Percentiles rank a stretch among this genome's conserved stretches.
phyloP scores from a whole-genome alignment of 2,329 filamentous ascomycete genomes.

The Trichoderma harzianum region DNA sequence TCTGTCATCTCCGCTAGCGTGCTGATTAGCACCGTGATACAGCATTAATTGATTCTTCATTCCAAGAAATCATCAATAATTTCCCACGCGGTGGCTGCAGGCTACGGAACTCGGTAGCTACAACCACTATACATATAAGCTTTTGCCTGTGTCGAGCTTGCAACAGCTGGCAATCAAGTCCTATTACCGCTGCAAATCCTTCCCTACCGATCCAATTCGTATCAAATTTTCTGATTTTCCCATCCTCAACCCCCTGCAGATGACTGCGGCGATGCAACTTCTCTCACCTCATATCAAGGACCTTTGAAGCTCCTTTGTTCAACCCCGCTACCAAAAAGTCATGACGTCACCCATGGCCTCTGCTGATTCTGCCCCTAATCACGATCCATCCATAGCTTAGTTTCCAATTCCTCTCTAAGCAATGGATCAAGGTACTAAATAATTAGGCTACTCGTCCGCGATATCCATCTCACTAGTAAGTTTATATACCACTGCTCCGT shows the following conservation, averaged over 20 bases:
- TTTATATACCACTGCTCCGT: neutral
- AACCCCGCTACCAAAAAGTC: neutral
- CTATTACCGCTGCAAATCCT: neutral
- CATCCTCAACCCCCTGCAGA: neutral
- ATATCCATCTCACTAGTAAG: neutral
- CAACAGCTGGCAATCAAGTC: neutral
- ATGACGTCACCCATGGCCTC: slow-evolving; percentile 7
- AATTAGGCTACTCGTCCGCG: neutral
- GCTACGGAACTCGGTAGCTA: neutral
- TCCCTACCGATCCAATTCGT: neutral
- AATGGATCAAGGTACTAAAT: neutral
- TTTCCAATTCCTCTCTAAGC: neutral
- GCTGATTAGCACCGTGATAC: neutral
- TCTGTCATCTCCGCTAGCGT: neutral
- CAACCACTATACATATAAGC: neutral
- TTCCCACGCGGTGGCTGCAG: neutral
- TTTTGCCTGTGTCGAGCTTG: neutral
- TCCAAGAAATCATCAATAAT: neutral
- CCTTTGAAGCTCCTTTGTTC: neutral
- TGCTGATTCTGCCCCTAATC: neutral
- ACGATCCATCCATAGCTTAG: neutral
- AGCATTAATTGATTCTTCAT: neutral
- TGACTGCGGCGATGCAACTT: neutral
- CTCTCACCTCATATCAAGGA: neutral
- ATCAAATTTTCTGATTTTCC: neutral